Conservation (phyloP, 768 basidiomycete species). For the Chlorophyllum brunneum region DNA sequence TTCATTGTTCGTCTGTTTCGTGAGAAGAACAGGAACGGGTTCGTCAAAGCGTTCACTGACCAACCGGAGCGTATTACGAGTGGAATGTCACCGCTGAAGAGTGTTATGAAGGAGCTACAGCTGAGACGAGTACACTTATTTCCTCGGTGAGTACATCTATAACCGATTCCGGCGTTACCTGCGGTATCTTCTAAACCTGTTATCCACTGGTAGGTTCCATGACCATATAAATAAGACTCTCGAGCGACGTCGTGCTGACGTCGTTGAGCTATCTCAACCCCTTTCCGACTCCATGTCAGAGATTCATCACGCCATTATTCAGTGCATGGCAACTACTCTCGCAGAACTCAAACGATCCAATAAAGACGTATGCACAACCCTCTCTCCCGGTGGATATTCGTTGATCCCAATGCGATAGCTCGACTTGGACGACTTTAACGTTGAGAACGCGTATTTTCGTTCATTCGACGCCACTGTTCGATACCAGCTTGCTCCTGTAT, state of each 20-base stretch:
- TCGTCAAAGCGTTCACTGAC: slow-evolving; percentile 96
- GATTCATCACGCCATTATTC: slow-evolving; percentile 87
- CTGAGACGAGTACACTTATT: slow-evolving; percentile 87
- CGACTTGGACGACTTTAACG: slow-evolving; percentile 87
- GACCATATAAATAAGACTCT: slow-evolving; percentile 81
- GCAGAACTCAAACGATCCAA: slow-evolving; percentile 88
- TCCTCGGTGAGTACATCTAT: slow-evolving; percentile 60
- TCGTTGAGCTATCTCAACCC: slow-evolving; percentile 85
- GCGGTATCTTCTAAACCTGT: too few relatives aligned
- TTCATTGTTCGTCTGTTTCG: slow-evolving; percentile 92
- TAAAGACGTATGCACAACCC: slow-evolving; percentile 41
- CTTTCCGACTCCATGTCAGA: slow-evolving; percentile 86
- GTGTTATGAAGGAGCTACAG: slow-evolving; percentile 90
- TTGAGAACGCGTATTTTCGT: slow-evolving; percentile 92
- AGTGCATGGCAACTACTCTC: slow-evolving; percentile 90
- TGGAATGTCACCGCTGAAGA: slow-evolving; percentile 87
- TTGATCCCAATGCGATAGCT: slow-evolving; percentile 46
- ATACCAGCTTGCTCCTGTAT: slow-evolving; percentile 85
- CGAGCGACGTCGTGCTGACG: slow-evolving; percentile 82
- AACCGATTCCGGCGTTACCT: neutral
- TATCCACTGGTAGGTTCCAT: slow-evolving; percentile 76
- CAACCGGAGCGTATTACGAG: slow-evolving; percentile 94
- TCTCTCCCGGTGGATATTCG: neutral
- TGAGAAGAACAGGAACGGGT: slow-evolving; percentile 85
- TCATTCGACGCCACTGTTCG: slow-evolving; percentile 90